phyloP scores from a whole-genome alignment of 2,329 filamentous ascomycete genomes.

The Coniella vitis region DNA sequence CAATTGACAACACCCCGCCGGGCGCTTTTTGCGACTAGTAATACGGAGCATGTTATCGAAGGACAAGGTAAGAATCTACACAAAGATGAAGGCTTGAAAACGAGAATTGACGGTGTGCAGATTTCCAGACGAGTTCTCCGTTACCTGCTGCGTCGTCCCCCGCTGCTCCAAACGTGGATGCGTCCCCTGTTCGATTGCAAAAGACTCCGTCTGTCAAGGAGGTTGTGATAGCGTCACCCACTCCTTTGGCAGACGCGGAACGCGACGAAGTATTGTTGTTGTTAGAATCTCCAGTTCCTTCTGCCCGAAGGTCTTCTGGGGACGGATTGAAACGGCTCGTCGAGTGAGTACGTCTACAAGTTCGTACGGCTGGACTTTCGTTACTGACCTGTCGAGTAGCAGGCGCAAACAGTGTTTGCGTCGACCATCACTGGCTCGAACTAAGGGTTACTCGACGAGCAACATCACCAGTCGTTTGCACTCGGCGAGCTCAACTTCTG shows the following conservation, averaged over 20 bases:
- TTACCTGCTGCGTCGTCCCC: constrained; percentile 75
- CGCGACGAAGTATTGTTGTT: constrained; percentile 43
- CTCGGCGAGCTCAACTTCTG: constrained; percentile 59
- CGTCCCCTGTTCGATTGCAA: constrained; percentile 78
- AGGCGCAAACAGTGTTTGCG: constrained; percentile 62
- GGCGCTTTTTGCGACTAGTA: constrained; percentile 73
- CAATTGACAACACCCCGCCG: constrained; percentile 76
- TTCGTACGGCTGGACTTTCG: constrained; percentile 15
- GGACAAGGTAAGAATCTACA: constrained; percentile 47
- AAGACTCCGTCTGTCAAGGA: constrained; percentile 64
- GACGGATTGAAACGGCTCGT: constrained; percentile 43
- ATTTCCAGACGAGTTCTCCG: constrained; percentile 76
- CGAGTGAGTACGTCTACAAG: constrained; percentile 40
- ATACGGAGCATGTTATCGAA: constrained; percentile 54
- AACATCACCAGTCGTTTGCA: constrained; percentile 53
- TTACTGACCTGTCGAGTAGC: constrained; percentile 33
- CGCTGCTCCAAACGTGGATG: constrained; percentile 74
- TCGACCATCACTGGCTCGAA: constrained; percentile 66
- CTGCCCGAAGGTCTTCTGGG: constrained; percentile 37
- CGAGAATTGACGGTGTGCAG: constrained; percentile 35
- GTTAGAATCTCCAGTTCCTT: constrained; percentile 50
- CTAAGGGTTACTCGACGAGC: constrained; percentile 68
- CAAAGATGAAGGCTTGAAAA: neutral
- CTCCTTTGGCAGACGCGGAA: constrained; percentile 47
- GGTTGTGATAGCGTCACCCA: constrained; percentile 66